Base-by-base conservation (phyloP, 768 basidiomycete genomes). In the Tulasnella sp. region DNA sequence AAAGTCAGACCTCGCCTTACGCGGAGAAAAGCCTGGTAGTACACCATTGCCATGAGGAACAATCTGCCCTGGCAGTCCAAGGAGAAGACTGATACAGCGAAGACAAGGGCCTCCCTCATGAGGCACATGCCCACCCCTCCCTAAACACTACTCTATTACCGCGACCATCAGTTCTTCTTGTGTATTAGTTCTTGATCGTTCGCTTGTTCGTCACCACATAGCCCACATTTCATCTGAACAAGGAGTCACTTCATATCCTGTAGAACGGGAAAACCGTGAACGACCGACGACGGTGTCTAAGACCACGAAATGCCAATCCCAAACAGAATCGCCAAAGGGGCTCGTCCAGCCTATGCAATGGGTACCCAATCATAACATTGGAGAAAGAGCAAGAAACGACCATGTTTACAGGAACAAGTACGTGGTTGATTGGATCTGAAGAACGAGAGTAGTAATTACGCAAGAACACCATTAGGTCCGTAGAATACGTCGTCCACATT, bases 11-110 rank as follows among this genome's bases (percentile, higher is more conserved):
- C n/a, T n/a, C n/a, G n/a, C n/a, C n/a, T n/a, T n/a, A n/a, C n/a
- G n/a, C n/a, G n/a, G n/a, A n/a, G n/a, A n/a, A n/a, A n/a, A n/a
- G n/a, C n/a, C n/a, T n/a, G n/a, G n/a, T n/a, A n/a, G n/a, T n/a
- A n/a, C n/a, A n/a, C n/a, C n/a, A n/a, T n/a, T n/a, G n/a, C n/a
- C n/a, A n/a, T n/a, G n/a, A n/a, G n/a, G n/a, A n/a, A 56, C 2
- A 38, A 77, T 24, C n/a, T 44, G 39, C 58, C 76, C 6, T 77
- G 52, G 76, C 56, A 58, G 39, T 52, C 52, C 52, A 10, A 52
- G 52, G 12, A 52, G 52, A 52, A 52, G 48, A n/a, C 48, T 52
- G 48, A n/a, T 52, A 3, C 48, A 52, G 24, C 18, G 24, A 52
- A 52, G 48, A 52, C 48, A 52, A 52, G 21, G 24, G 48, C 48